Evolutionary conservation across 805 yeast species (phyloP).

Genomic region (Jamesozyma jinghongensis): DNA sequence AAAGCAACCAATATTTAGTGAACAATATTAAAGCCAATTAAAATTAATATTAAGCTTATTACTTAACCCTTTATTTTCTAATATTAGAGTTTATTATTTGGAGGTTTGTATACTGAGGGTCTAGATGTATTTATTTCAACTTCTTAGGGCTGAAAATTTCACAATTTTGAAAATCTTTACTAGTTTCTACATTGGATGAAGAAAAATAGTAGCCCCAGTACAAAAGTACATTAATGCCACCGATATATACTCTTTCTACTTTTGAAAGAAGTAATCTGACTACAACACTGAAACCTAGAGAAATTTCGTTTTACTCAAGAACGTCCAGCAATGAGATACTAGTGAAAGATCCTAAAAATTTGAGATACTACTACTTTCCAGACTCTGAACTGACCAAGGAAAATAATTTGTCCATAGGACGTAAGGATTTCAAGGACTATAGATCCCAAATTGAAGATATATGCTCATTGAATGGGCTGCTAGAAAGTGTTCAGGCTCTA

Average conservation of each 20-base stretch:
- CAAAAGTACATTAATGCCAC: not conserved
- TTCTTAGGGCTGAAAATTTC: too few species aligned
- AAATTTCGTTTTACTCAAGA: constrained; percentile 59
- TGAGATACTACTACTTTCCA: constrained; percentile 75
- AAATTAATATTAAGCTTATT: too few species aligned
- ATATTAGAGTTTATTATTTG: too few species aligned
- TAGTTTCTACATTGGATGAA: too few species aligned
- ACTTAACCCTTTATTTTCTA: too few species aligned
- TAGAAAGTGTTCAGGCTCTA: constrained; percentile 44
- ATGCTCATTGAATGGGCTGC: constrained; percentile 40
- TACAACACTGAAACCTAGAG: constrained; percentile 76
- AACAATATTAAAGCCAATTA: too few species aligned
- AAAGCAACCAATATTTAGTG: too few species aligned
- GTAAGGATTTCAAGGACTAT: constrained; percentile 47
- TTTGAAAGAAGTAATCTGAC: constrained; percentile 32
- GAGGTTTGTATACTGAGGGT: too few species aligned
- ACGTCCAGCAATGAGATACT: constrained; percentile 43
- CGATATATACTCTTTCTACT: constrained; percentile 1
- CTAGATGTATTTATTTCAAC: too few species aligned
- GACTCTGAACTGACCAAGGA: constrained; percentile 50
- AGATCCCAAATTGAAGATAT: constrained; percentile 40
- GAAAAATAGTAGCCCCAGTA: too few species aligned
- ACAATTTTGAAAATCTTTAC: too few species aligned
- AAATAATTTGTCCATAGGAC: constrained; percentile 61
- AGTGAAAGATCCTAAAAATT: constrained; percentile 41